phyloP scores from a whole-genome alignment of 1,139 yeast species.

The Magnusiomyces magnusii region DNA sequence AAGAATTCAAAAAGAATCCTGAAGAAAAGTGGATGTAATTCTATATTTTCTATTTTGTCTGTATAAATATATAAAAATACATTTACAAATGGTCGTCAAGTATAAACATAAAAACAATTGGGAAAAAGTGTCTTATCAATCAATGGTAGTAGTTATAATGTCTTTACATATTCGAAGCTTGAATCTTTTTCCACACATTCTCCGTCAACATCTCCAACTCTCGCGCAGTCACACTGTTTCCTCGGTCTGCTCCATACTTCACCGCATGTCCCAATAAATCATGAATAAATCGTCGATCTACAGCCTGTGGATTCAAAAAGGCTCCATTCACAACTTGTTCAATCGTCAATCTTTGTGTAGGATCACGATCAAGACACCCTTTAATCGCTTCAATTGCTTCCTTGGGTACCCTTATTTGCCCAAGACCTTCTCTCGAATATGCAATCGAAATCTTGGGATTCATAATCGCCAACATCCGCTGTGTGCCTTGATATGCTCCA shows the following conservation, averaged over 20 bases:
- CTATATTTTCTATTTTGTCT: too few species aligned
- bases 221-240: conserved; percentile 35
- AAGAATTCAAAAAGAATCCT: conserved; percentile 66
- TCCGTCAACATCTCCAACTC: conserved; percentile 43
- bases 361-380: conserved; percentile 67
- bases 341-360: conserved; percentile 58
- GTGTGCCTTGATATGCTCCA: conserved; percentile 71
- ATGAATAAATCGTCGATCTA: conserved; percentile 56
- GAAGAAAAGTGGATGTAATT: conserved; percentile 67
- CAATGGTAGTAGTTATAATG: not conserved
- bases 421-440: conserved; percentile 57
- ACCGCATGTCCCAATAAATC: conserved; percentile 74
- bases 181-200: conserved; percentile 42
- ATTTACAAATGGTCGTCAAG: not conserved
- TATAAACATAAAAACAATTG: not conserved
- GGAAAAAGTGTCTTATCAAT: too few species aligned
- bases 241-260: conserved; percentile 50
- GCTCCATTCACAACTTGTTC: conserved; percentile 51
- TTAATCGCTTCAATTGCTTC: conserved; percentile 66
- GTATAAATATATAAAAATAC: too few species aligned
- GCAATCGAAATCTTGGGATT: conserved; percentile 75
- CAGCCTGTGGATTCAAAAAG: conserved; percentile 68
- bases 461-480: conserved; percentile 76
- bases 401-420: conserved; percentile 56
- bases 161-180: conserved; percentile 2